These are phyloP conservation scores for Cladobotryum mycophilum DNA, from an alignment of 2,329 filamentous ascomycete species.

Conservation along the genomic window DNA sequence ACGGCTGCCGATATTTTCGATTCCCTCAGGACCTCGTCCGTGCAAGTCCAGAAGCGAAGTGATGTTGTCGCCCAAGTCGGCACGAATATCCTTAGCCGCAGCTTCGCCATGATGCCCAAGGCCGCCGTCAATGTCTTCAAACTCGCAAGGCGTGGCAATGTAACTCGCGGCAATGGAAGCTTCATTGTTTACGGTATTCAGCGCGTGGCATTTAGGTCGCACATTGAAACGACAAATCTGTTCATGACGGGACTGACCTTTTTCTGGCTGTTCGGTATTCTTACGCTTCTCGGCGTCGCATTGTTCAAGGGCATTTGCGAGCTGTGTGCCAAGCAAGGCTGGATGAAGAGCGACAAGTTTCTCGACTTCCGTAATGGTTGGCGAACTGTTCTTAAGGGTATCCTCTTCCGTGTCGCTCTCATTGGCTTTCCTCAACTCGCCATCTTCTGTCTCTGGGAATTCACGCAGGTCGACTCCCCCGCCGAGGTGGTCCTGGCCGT, in stretches of 20 bases:
- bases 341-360: constrained; percentile 80
- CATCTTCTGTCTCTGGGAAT: constrained; percentile 87
- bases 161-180: constrained; percentile 45
- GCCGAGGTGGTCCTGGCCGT: constrained; percentile 83
- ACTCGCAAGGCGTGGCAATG: constrained; percentile 42
- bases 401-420: constrained; percentile 81
- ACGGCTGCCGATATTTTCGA: constrained; percentile 75
- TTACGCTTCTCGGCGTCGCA: constrained; percentile 65
- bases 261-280: constrained; percentile 74
- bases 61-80: constrained; percentile 32
- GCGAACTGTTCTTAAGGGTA: constrained; percentile 85
- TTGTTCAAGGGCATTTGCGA: constrained; percentile 79
- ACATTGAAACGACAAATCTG: constrained; percentile 83
- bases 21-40: constrained; percentile 63
- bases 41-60: constrained; percentile 68
- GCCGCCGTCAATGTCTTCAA: constrained; percentile 37
- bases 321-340: constrained; percentile 62
- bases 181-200: constrained; percentile 72
- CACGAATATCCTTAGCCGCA: constrained; percentile 45
- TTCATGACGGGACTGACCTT: constrained; percentile 87
- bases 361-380: constrained; percentile 89
- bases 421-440: constrained; percentile 89
- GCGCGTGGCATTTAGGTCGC: constrained; percentile 76
- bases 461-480: constrained; percentile 75
- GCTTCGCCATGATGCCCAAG: constrained; percentile 43